phyloP scores from a whole-genome alignment of 495 filamentous ascomycete genomes.

The Xylaria telfairii region DNA sequence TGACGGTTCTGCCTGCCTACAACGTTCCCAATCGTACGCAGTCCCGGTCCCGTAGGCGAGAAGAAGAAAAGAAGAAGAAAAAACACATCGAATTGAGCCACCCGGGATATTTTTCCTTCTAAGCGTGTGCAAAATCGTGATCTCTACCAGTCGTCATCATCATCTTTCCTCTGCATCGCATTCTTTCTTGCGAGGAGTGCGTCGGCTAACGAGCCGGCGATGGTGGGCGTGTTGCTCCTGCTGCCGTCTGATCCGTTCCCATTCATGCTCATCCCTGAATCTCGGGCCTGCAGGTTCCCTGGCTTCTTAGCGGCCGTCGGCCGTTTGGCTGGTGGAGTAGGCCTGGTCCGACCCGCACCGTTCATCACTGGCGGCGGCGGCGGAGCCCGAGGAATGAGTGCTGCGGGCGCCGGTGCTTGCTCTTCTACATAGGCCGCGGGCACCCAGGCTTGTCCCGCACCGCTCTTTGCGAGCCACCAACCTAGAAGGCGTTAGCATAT shows the following conservation, averaged over 20 bases:
- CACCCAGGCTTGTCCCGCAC: constrained; percentile 81
- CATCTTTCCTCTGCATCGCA: constrained; percentile 72
- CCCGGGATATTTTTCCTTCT: constrained; percentile 20
- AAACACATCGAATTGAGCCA: constrained; percentile 13
- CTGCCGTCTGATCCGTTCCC: constrained; percentile 71
- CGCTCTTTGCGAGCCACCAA: constrained; percentile 90
- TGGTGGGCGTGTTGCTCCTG: constrained; percentile 68
- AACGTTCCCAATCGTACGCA: constrained; percentile 4
- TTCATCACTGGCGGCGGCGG: constrained; percentile 60
- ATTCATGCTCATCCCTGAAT: constrained; percentile 76
- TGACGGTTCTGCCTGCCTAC: constrained; percentile 19
- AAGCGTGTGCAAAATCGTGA: constrained; percentile 28
- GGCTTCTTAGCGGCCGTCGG: constrained; percentile 73
- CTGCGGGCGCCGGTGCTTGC: constrained; percentile 63
- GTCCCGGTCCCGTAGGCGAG: neutral
- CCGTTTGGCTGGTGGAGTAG: constrained; percentile 84
- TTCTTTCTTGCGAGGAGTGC: constrained; percentile 71
- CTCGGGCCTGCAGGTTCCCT: constrained; percentile 67
- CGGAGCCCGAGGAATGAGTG: constrained; percentile 58
- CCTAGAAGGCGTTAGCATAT: constrained; percentile 55
- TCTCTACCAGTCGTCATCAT: constrained; percentile 72
- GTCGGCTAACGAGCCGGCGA: constrained; percentile 86
- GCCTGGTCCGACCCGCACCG: constrained; percentile 67
- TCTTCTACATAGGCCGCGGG: constrained; percentile 93
- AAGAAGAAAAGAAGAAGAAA: neutral